A percentile compares a stretch with the other conserved stretches of the same genome.
Evolutionary conservation across 1,284 basidiomycete species (phyloP).

Genomic region (Serendipita sp.): DNA sequence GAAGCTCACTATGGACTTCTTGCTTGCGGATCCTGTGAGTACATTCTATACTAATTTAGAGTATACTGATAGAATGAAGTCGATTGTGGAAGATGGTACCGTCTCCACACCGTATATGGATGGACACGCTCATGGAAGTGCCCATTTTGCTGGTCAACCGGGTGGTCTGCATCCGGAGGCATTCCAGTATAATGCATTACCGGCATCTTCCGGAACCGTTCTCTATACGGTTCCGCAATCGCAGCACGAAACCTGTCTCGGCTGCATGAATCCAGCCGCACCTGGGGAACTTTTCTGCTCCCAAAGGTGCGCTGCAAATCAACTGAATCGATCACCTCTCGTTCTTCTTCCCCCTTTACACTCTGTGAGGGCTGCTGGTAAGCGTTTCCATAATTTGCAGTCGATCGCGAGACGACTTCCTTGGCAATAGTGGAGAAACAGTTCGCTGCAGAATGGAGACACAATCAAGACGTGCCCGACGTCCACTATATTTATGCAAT

Average conservation of each 20-base stretch:
- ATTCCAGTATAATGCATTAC: too few relatives aligned
- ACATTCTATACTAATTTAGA: too few relatives aligned
- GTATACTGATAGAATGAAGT: too few relatives aligned
- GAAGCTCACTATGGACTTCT: background rate
- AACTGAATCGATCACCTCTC: background rate
- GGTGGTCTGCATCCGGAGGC: too few relatives aligned
- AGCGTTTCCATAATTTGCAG: background rate
- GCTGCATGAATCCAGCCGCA: too few relatives aligned
- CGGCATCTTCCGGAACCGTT: too few relatives aligned
- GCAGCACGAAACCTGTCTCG: too few relatives aligned
- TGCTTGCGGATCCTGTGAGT: background rate
- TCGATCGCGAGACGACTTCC: background rate
- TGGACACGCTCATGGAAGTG: too few relatives aligned
- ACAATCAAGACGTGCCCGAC: constrained; percentile 35
- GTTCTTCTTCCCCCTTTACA: background rate
- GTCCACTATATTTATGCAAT: constrained; percentile 45
- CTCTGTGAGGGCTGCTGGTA: background rate
- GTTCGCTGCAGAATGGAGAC: constrained; percentile 53
- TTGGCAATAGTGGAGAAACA: constrained; percentile 38
- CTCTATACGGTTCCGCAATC: too few relatives aligned
- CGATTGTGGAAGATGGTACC: too few relatives aligned
- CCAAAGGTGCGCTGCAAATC: background rate
- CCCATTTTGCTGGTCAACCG: too few relatives aligned
- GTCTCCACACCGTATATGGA: too few relatives aligned
- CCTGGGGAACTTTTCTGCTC: background rate